Percentiles rank a stretch among this genome's conserved stretches.
Conservation (phyloP, 495 filamentous ascomycete species). For the Lophiotrema nucula region DNA sequence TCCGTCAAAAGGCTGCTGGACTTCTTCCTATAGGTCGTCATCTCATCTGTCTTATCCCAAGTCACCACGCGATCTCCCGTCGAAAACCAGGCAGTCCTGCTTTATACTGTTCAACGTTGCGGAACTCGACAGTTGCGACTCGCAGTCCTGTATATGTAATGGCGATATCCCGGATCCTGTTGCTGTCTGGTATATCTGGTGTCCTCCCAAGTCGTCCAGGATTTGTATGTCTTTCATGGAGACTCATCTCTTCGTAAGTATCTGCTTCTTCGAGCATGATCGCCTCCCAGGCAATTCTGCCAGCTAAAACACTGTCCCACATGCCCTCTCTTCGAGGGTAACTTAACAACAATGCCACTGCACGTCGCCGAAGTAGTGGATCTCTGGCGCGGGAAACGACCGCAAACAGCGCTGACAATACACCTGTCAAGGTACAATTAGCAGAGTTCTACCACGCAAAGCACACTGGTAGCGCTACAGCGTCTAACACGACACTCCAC, state of each 20-base stretch:
- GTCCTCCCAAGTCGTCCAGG: neutral
- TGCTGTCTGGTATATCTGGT: neutral
- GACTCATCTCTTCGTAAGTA: too few species aligned
- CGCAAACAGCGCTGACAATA: slow-evolving; percentile 18
- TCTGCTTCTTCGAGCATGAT: slow-evolving; percentile 27
- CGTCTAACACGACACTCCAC: too few species aligned
- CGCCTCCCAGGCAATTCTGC: slow-evolving; percentile 21
- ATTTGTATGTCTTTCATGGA: too few species aligned
- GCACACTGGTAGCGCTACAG: too few species aligned
- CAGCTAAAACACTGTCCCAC: slow-evolving; percentile 31
- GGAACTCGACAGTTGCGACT: slow-evolving; percentile 5
- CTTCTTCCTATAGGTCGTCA: too few species aligned
- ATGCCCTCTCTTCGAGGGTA: slow-evolving; percentile 29
- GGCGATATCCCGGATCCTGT: slow-evolving; percentile 6
- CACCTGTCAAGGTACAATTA: too few species aligned
- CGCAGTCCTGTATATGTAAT: slow-evolving; percentile 18
- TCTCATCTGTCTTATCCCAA: too few species aligned
- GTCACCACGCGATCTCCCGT: slow-evolving; percentile 16
- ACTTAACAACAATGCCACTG: slow-evolving; percentile 16
- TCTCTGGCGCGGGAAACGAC: slow-evolving; percentile 4
- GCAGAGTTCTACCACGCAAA: too few species aligned
- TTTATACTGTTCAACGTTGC: slow-evolving; percentile 4
- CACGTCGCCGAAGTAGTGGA: slow-evolving; percentile 6
- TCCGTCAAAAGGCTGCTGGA: too few species aligned
- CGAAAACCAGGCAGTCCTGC: slow-evolving; percentile 5